Percentiles rank a stretch among this genome's conserved stretches.
Evolutionary conservation across 2,329 filamentous ascomycete species (phyloP).

Genomic region (Bretziella fagacearum): DNA sequence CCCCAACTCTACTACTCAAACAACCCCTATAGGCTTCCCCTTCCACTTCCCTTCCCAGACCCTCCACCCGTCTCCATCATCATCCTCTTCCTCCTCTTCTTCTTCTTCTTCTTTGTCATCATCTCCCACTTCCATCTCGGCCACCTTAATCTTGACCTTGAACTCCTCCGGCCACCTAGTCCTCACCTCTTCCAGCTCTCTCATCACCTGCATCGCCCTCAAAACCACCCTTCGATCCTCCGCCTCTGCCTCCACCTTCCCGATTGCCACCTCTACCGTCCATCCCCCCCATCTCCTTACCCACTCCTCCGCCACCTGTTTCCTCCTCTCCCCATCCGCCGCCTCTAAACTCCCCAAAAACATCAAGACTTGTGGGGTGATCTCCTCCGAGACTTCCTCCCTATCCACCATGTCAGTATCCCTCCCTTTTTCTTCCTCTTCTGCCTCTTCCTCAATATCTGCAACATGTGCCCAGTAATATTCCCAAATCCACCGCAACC

Average conservation of each 20-base stretch:
- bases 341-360: slow-evolving; percentile 4
- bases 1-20: slow-evolving; percentile 5
- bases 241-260: slow-evolving; percentile 20
- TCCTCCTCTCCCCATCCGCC: slow-evolving; percentile 18
- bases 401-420: not conserved
- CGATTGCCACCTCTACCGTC: slow-evolving; percentile 26
- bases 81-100: slow-evolving; percentile 17
- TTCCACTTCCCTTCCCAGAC: slow-evolving; percentile 13
- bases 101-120: slow-evolving; percentile 16
- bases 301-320: slow-evolving; percentile 18
- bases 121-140: slow-evolving; percentile 17
- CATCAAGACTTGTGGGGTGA: not conserved
- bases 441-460: not conserved
- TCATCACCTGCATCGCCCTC: slow-evolving; percentile 28
- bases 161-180: not conserved
- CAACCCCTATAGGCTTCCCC: slow-evolving; percentile 15
- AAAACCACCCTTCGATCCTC: slow-evolving; percentile 29
- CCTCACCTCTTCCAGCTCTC: slow-evolving; percentile 22
- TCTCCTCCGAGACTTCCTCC: not conserved
- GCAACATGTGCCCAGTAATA: slow-evolving; percentile 58
- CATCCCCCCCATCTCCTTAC: slow-evolving; percentile 21
- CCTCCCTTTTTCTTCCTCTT: not conserved
- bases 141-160: slow-evolving; percentile 26
- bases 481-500: slow-evolving; percentile 71
- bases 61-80: slow-evolving; percentile 12